These are phyloP conservation scores for Penicillium paradoxum DNA, from an alignment of 495 filamentous ascomycete species.

Conservation along the genomic window DNA sequence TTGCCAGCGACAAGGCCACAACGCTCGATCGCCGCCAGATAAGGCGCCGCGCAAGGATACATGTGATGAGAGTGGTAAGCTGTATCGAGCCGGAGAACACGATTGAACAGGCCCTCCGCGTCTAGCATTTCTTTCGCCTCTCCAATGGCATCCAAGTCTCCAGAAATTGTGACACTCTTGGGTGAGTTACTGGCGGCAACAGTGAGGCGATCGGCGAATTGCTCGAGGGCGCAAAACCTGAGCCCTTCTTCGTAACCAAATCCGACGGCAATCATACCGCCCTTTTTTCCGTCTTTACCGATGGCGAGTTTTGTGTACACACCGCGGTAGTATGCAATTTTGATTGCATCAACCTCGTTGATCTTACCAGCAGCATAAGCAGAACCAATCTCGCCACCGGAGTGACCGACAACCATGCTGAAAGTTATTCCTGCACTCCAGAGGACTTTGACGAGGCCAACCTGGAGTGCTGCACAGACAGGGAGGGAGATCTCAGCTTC, in stretches of 20 bases:
- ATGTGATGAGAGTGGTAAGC: slow-evolving; percentile 32
- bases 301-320: not conserved
- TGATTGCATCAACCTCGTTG: slow-evolving; percentile 33
- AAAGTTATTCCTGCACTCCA: slow-evolving; percentile 5
- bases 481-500: slow-evolving; percentile 32
- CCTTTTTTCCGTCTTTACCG: slow-evolving; percentile 17
- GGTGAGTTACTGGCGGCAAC: slow-evolving; percentile 30
- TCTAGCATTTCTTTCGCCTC: slow-evolving; percentile 11
- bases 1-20: not conserved
- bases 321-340: slow-evolving; percentile 49
- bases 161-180: slow-evolving; percentile 30
- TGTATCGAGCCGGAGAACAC: slow-evolving; percentile 40
- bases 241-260: slow-evolving; percentile 38
- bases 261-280: slow-evolving; percentile 52
- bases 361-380: slow-evolving; percentile 29
- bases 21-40: slow-evolving; percentile 25
- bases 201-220: not conserved
- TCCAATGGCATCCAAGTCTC: slow-evolving; percentile 26
- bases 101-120: slow-evolving; percentile 20
- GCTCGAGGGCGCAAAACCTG: slow-evolving; percentile 20
- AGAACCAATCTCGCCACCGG: slow-evolving; percentile 30
- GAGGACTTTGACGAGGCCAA: slow-evolving; percentile 21
- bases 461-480: slow-evolving; percentile 29
- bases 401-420: slow-evolving; percentile 25
- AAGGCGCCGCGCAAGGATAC: slow-evolving; percentile 32